Percentiles rank a stretch among this genome's conserved stretches.
phyloP scores from a whole-genome alignment of 345 rosid genomes.

The Carallia pectinifolia region DNA sequence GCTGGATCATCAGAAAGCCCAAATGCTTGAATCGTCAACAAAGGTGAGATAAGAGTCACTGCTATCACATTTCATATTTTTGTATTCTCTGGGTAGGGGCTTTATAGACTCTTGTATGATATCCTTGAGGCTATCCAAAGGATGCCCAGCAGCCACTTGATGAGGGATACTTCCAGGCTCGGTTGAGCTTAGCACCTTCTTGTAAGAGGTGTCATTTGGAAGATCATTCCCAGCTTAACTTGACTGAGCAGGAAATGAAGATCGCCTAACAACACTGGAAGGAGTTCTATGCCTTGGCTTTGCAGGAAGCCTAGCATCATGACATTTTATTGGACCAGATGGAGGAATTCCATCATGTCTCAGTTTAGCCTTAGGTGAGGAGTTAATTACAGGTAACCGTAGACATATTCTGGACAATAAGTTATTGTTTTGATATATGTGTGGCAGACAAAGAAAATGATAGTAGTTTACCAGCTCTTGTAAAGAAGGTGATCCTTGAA shows the following conservation, averaged over 20 bases:
- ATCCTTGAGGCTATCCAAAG: slow-evolving; percentile 30
- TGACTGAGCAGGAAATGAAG: slow-evolving; percentile 47
- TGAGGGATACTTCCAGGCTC: slow-evolving; percentile 16
- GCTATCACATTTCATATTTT: slow-evolving; percentile 63
- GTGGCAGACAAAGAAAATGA: slow-evolving; percentile 12
- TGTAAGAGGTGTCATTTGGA: slow-evolving; percentile 37
- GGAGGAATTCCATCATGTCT: slow-evolving; percentile 69
- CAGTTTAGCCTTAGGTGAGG: slow-evolving; percentile 63
- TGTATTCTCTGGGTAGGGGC: slow-evolving; percentile 41
- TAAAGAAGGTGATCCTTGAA: slow-evolving; percentile 49
- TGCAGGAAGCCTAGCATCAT: slow-evolving; percentile 41
- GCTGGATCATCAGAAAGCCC: background rate
- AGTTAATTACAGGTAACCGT: slow-evolving; percentile 62
- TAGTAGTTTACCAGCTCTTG: slow-evolving; percentile 64
- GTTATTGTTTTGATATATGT: slow-evolving; percentile 1
- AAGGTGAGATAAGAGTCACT: slow-evolving; percentile 70
- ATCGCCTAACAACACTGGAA: slow-evolving; percentile 46
- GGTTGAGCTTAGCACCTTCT: slow-evolving; percentile 33
- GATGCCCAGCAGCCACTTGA: slow-evolving; percentile 25
- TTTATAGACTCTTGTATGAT: slow-evolving; percentile 38
- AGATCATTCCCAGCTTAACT: slow-evolving; percentile 52
- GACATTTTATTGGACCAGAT: slow-evolving; percentile 43
- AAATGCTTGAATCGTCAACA: slow-evolving; percentile 66
- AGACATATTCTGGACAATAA: slow-evolving; percentile 12
- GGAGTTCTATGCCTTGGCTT: slow-evolving; percentile 82